These are phyloP conservation scores for Mucor velutinosus DNA, from an alignment of 371 early-diverging fungal species.

Conservation along the genomic window DNA sequence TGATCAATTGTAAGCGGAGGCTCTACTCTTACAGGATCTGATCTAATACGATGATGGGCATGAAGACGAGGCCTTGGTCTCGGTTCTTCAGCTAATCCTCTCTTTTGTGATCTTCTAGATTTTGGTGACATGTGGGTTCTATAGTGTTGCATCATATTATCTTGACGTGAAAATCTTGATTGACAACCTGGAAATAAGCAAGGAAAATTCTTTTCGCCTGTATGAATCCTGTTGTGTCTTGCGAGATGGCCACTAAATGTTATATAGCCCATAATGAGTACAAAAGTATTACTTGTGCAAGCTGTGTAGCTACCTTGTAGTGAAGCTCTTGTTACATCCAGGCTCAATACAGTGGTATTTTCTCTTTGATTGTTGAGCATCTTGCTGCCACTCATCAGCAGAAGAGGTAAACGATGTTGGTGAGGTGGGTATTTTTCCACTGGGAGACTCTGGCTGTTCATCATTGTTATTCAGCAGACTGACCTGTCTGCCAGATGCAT, in stretches of 20 bases:
- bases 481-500: constrained; percentile 46
- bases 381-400: constrained; percentile 14
- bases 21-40: constrained; percentile 37
- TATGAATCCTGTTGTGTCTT: constrained; percentile 88
- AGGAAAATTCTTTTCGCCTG: constrained; percentile 88
- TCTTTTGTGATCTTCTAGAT: constrained; percentile 52
- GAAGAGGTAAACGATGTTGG: constrained; percentile 6
- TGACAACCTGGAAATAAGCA: constrained; percentile 79
- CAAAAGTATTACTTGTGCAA: neutral
- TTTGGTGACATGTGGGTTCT: constrained; percentile 77
- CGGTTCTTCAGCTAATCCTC: constrained; percentile 7
- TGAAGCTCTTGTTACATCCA: constrained; percentile 63
- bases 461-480: constrained; percentile 39
- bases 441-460: constrained; percentile 4
- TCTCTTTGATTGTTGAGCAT: constrained; percentile 38
- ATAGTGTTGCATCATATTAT: constrained; percentile 90
- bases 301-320: constrained; percentile 50
- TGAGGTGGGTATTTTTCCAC: neutral
- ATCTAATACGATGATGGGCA: constrained; percentile 49
- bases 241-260: constrained; percentile 73
- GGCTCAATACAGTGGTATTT: constrained; percentile 59
- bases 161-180: constrained; percentile 84
- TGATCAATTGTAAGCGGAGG: constrained; percentile 51
- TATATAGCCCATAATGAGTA: neutral
- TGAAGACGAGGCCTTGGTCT: constrained; percentile 40